Base-by-base conservation (phyloP, 192 early-diverging fungal genomes). In the Gigaspora rosea region DNA sequence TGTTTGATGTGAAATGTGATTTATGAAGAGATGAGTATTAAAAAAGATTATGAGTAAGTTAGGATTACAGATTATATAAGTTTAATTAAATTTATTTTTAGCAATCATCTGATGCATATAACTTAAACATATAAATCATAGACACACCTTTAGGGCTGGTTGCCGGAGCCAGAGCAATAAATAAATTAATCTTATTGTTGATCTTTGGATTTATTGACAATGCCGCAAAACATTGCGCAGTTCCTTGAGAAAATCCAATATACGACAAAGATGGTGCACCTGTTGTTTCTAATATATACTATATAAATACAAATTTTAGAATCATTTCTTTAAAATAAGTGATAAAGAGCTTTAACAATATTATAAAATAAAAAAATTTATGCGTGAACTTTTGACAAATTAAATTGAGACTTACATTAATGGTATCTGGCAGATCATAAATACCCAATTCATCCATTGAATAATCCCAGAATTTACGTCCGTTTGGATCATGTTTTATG, bases 181-280 rank as follows among this genome's bases (percentile, higher is more conserved):
- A 98, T 22, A 95, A 84, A 74, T 92, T 92, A 78, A 98, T 85
- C 78, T 94, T 91, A 62, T 90, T 82, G 83, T 97, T 97, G 32
- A 98, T 85, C 10, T 78, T 54, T 11, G 88, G 85, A 80, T 92
- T 93, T 56, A 94, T 85, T 32, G 95, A 93, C 9, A 98, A 86
- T 1, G 92, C 88, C 56, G 95, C 91, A 78, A 97, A 95, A 18
- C 91, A 93, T 80, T 95, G 94, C 6, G 94, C 90, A 0, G 93
- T 94, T 59, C 96, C 97, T 83, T 98, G 97, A 51, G 95, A 96
- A 76, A 97, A 98, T n/a, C 97, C 97, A 75, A 98, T 93, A 83
- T 96, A 98, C 0, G 94, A 88, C 41, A 98, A 82, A 27, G 87
- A 88, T 32, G 85, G 82, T 8, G 88, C 92, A 0, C 94, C 95